Evolutionary conservation across 23 red algal species (phyloP).

Genomic region (Gracilaria gracilis): DNA sequence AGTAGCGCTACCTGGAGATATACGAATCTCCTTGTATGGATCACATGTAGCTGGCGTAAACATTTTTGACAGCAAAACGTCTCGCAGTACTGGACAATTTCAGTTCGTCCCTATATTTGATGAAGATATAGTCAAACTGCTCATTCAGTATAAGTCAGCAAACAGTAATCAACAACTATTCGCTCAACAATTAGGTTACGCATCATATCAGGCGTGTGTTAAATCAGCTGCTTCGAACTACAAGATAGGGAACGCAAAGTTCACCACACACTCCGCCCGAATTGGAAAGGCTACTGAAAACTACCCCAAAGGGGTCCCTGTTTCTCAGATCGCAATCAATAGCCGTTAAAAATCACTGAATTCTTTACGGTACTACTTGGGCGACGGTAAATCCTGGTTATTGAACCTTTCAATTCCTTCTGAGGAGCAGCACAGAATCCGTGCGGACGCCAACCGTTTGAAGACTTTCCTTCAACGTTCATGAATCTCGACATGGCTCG

Average conservation of each 20-base stretch:
- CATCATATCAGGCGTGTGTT: neutral
- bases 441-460: too few relatives aligned
- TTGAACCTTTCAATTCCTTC: neutral
- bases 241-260: neutral
- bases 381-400: neutral
- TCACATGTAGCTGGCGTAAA: neutral
- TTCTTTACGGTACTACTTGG: neutral
- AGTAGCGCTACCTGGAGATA: conserved; percentile 2
- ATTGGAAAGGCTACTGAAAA: conserved; percentile 3
- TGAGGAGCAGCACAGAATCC: neutral
- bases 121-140: neutral
- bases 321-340: neutral
- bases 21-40: neutral
- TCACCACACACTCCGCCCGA: conserved; percentile 9
- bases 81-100: neutral
- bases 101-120: neutral
- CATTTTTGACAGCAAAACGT: neutral
- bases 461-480: too few relatives aligned
- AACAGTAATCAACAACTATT: neutral
- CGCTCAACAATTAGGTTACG: neutral
- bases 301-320: neutral
- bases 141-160: neutral
- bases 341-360: neutral
- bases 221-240: neutral
- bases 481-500: too few relatives aligned